A percentile compares a stretch with the other conserved stretches of the same genome.
Conservation (phyloP, 345 rosid genomes). For the Arabis alpina region DNA sequence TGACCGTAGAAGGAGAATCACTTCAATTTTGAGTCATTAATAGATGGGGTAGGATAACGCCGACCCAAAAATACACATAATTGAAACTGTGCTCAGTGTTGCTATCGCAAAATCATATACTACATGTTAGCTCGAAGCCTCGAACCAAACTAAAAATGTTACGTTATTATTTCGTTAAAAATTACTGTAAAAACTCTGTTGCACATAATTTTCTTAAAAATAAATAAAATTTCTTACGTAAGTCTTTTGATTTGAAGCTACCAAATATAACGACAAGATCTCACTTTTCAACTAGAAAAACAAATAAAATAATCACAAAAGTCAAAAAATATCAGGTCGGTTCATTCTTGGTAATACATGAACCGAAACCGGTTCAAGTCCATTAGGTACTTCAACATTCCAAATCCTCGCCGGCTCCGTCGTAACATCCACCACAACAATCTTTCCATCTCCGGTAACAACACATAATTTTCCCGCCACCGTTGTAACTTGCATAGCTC, state of each 20-base stretch:
- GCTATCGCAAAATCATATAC: not conserved
- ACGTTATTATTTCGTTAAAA: not conserved
- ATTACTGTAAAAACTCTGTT: too few relatives aligned
- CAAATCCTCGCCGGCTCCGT: conserved; percentile 47
- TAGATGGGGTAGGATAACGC: too few relatives aligned
- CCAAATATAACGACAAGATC: conserved; percentile 29
- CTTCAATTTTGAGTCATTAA: too few relatives aligned
- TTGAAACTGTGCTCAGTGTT: too few relatives aligned
- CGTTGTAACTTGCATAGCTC: conserved; percentile 49
- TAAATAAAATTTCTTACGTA: not conserved
- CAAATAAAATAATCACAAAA: not conserved
- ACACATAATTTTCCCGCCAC: conserved; percentile 51
- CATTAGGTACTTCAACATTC: conserved; percentile 49
- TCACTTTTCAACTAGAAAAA: conserved; percentile 23
- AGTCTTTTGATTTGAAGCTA: conserved; percentile 3
- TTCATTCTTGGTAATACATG: conserved; percentile 60
- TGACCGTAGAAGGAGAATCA: too few relatives aligned
- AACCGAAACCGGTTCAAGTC: conserved; percentile 51
- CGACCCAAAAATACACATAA: too few relatives aligned
- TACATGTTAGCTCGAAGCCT: not conserved
- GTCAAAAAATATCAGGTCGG: conserved; percentile 30
- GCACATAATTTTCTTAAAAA: too few relatives aligned
- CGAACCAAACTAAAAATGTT: not conserved
- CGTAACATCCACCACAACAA: conserved; percentile 51
- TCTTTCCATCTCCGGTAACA: conserved; percentile 39